These are phyloP conservation scores for Gastroboletus turbinatus DNA, from an alignment of 1,284 basidiomycete genomes.

Conservation along the genomic window DNA sequence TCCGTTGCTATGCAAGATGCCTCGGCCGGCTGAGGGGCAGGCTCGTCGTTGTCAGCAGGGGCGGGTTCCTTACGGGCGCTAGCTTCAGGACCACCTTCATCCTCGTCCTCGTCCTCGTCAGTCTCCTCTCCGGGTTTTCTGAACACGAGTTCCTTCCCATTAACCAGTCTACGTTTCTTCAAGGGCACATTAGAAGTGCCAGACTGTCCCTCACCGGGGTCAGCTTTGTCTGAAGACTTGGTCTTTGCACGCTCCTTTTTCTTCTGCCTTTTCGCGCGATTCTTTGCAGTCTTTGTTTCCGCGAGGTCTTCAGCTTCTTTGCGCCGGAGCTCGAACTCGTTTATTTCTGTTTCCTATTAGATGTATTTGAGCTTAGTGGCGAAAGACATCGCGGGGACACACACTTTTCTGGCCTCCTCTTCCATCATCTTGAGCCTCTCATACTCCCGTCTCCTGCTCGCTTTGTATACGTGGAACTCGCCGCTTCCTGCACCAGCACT, in stretches of 20 bases:
- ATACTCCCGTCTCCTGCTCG: constrained; percentile 89
- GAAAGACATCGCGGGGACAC: constrained; percentile 14
- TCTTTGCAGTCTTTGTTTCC: constrained; percentile 89
- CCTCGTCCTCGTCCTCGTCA: constrained; percentile 42
- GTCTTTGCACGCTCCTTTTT: constrained; percentile 72
- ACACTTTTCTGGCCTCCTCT: constrained; percentile 75
- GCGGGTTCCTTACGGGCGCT: constrained; percentile 11
- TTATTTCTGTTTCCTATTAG: constrained; percentile 28
- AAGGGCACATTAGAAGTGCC: constrained; percentile 35
- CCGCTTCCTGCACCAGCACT: constrained; percentile 92
- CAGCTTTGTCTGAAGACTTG: constrained; percentile 36
- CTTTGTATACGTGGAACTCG: constrained; percentile 99
- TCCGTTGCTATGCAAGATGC: constrained; percentile 35
- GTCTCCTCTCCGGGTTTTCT: constrained; percentile 52
- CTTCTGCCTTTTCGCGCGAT: constrained; percentile 87
- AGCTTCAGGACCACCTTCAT: constrained; percentile 19
- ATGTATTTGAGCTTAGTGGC: not conserved
- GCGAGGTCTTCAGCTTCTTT: constrained; percentile 41
- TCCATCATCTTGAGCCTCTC: constrained; percentile 92
- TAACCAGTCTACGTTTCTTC: constrained; percentile 54
- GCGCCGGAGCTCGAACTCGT: constrained; percentile 31
- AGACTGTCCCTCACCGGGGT: constrained; percentile 21
- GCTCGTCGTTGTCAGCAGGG: constrained; percentile 4
- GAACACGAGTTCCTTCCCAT: constrained; percentile 60
- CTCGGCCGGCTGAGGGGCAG: constrained; percentile 5